These are phyloP conservation scores for Epichloe baconii DNA, from an alignment of 2,329 filamentous ascomycete species.

Conservation along the genomic window DNA sequence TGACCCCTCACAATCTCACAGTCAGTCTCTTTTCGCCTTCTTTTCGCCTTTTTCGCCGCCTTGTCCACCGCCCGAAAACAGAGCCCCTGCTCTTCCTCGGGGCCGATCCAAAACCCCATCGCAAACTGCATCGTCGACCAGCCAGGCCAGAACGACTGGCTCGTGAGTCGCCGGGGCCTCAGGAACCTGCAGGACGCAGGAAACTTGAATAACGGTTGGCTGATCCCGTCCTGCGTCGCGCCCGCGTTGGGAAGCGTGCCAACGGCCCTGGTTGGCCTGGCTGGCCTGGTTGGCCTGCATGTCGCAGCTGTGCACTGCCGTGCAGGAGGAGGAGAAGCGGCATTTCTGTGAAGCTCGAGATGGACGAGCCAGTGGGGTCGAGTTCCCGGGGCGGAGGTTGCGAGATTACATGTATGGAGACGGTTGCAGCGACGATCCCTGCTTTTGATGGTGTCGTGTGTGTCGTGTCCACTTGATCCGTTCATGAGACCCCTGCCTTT, in stretches of 20 bases:
- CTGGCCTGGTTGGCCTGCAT: conserved; percentile 1
- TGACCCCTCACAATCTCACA: background rate
- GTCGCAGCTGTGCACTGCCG: conserved; percentile 1
- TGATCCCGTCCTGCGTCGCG: conserved; percentile 4
- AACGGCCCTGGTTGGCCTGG: conserved; percentile 5
- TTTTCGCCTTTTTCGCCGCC: too few relatives aligned
- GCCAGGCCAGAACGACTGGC: conserved; percentile 1
- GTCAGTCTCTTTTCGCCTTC: background rate
- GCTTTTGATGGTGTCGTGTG: too few relatives aligned
- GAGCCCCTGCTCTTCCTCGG: background rate
- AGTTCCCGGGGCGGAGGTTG: background rate
- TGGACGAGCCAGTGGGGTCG: conserved; percentile 3
- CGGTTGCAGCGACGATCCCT: background rate
- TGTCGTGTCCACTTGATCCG: too few relatives aligned
- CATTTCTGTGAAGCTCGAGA: background rate
- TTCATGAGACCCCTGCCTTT: too few relatives aligned
- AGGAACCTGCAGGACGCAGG: background rate
- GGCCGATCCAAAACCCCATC: background rate
- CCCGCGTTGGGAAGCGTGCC: conserved; percentile 10
- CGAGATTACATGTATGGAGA: background rate
- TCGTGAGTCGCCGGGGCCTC: background rate
- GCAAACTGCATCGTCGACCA: background rate
- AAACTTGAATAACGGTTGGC: background rate
- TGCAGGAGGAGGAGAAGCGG: background rate
- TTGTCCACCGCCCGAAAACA: background rate